These are phyloP conservation scores for Agapanthus africanus DNA, from an alignment of 106 monocot genomes.

Conservation along the genomic window DNA sequence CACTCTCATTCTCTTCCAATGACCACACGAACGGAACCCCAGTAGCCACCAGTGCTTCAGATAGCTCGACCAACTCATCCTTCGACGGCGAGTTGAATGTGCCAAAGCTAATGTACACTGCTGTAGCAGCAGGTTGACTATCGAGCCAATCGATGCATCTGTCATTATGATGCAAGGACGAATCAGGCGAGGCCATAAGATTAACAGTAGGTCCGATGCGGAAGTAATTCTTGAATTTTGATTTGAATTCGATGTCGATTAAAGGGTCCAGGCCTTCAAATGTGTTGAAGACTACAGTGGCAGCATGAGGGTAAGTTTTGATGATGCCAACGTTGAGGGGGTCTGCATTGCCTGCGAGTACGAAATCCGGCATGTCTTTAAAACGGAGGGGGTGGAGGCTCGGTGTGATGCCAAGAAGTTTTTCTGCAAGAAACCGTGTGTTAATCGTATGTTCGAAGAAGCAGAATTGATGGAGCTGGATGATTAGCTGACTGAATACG, in stretches of 20 bases:
- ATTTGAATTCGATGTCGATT: constrained; percentile 9
- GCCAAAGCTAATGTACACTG: constrained; percentile 41
- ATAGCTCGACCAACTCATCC: constrained; percentile 23
- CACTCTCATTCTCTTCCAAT: constrained; percentile 8
- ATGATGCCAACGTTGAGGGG: constrained; percentile 43
- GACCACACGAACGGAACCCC: constrained; percentile 45
- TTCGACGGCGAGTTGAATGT: constrained; percentile 4
- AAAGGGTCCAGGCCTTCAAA: constrained; percentile 34
- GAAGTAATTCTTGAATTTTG: constrained; percentile 25
- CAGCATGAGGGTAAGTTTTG: constrained; percentile 17
- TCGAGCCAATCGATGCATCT: constrained; percentile 47
- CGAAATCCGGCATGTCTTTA: constrained; percentile 50
- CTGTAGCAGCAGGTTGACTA: constrained; percentile 6
- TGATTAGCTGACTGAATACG: no score
- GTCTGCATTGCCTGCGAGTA: constrained; percentile 29
- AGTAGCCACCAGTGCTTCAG: constrained; percentile 23
- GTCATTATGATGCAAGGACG: not conserved
- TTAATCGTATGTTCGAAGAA: not conserved
- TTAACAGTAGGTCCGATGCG: constrained; percentile 38
- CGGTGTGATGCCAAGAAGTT: no score
- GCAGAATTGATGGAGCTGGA: no score
- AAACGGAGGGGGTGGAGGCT: constrained; percentile 36
- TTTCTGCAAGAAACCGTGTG: not conserved
- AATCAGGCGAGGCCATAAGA: constrained; percentile 11
- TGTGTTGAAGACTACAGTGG: constrained; percentile 42